phyloP scores from a whole-genome alignment of 2,329 filamentous ascomycete genomes.

The Sporothrix pseudoabietina region DNA sequence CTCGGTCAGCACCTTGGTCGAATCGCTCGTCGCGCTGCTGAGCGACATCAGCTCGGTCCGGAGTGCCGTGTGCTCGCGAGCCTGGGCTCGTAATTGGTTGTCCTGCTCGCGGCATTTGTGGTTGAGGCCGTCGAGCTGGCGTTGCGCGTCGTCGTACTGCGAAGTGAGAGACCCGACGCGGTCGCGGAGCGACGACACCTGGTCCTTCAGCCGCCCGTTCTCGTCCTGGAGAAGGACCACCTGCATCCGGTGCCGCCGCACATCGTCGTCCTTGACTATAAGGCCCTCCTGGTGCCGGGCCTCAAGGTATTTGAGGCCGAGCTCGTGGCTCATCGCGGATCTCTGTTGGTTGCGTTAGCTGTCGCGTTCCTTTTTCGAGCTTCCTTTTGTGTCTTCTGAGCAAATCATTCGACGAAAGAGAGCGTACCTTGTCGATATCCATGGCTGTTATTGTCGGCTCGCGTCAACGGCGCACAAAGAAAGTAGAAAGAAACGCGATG shows the following conservation, averaged over 20 bases:
- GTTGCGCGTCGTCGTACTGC: constrained; percentile 46
- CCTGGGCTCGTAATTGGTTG: constrained; percentile 52
- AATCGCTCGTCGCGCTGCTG: constrained; percentile 67
- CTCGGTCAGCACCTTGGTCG: constrained; percentile 66
- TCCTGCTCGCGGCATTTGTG: constrained; percentile 51
- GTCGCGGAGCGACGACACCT: constrained; percentile 62
- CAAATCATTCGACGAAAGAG: neutral
- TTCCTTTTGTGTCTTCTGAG: no score
- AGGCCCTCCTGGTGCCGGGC: constrained; percentile 65
- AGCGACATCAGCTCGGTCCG: constrained; percentile 71
- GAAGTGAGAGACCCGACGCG: constrained; percentile 54
- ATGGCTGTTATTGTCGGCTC: constrained; percentile 19
- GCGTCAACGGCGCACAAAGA: neutral
- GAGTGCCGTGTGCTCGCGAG: constrained; percentile 51
- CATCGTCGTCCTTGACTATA: constrained; percentile 73
- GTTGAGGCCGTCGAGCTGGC: constrained; percentile 49
- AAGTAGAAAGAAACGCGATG: neutral
- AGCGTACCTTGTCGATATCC: constrained; percentile 27
- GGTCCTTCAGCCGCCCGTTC: constrained; percentile 66
- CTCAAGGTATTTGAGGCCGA: constrained; percentile 72
- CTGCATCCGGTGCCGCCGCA: constrained; percentile 68
- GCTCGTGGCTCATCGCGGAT: constrained; percentile 51
- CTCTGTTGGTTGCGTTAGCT: constrained; percentile 42
- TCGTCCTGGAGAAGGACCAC: constrained; percentile 74
- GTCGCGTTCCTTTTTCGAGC: neutral